A percentile compares a stretch with the other conserved stretches of the same genome.
Evolutionary conservation across 306 rosid genomes (phyloP).

Genomic region (Begonia peltatifolia): DNA sequence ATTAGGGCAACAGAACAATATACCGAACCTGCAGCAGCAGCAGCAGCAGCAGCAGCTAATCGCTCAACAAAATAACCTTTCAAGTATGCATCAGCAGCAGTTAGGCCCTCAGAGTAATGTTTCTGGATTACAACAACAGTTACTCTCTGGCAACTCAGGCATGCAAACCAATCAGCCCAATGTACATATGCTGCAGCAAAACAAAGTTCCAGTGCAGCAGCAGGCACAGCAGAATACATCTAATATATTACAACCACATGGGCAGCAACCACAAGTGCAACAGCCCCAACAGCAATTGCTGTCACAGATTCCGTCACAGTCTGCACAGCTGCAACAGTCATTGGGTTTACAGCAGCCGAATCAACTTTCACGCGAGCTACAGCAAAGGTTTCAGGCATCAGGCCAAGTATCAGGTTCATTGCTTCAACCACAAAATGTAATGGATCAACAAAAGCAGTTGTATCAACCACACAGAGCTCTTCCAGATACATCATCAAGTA

Average conservation of each 20-base stretch:
- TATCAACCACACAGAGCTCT: conserved; percentile 66
- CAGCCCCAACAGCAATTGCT: conserved; percentile 57
- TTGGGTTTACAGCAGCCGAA: conserved; percentile 59
- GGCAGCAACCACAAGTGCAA: conserved; percentile 57
- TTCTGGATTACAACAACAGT: conserved; percentile 55
- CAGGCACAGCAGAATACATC: conserved; percentile 49
- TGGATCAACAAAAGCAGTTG: conserved; percentile 69
- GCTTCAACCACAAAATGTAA: conserved; percentile 54
- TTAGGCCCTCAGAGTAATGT: conserved; percentile 50
- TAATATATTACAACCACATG: conserved; percentile 44
- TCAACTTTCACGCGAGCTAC: conserved; percentile 59
- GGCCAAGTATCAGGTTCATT: conserved; percentile 46
- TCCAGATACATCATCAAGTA: conserved; percentile 77
- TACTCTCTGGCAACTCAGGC: conserved; percentile 56
- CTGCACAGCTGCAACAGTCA: conserved; percentile 68
- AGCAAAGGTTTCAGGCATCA: conserved; percentile 58
- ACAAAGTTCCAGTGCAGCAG: conserved; percentile 51
- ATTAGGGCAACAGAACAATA: conserved; percentile 59
- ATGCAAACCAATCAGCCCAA: conserved; percentile 66
- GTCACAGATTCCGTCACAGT: conserved; percentile 64
- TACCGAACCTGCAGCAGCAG: conserved; percentile 52
- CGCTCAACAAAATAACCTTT: conserved; percentile 55
- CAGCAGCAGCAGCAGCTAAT: conserved; percentile 53
- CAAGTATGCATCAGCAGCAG: conserved; percentile 74
- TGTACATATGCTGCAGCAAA: conserved; percentile 54